Base-by-base conservation (phyloP, 495 filamentous ascomycete species). In the Penicillium atrosanguineum region DNA sequence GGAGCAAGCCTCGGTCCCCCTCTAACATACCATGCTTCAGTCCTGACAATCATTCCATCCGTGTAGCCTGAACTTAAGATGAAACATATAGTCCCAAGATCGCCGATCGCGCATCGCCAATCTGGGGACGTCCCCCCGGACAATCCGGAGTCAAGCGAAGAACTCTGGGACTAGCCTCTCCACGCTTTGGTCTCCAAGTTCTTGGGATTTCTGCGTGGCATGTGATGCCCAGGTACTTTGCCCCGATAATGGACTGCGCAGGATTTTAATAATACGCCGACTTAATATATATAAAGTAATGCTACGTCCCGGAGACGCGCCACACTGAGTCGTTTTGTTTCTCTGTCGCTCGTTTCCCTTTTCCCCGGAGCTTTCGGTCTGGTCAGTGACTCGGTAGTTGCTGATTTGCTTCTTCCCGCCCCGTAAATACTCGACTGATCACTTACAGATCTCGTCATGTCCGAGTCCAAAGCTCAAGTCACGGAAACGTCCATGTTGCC, bases 391-490 rank as follows among this genome's bases (percentile, higher is more conserved):
- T 26, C 40, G 41, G n/a, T 39, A 31, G 7, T 26, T 26, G 31
- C 19, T 29, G 15, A 29, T 11, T 26, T 28, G 31, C 28, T 29
- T 21, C 41, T 52, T 44, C 43, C 21, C 38, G 19, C 31, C 16
- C 38, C 20, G 28, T 23, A 23, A 2, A 14, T 2, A 34, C 31
- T 2, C 12, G 3, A 12, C 31, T 1, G 31, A 34, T 34, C 31
- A 12, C 4, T 14, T 34, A 4, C 7, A 11, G 9, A 40, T 20
- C 12, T n/a, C n/a, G 16, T 15, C 19, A 75, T 73, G 70, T 62
- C 68, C 18, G 39, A 34, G 23, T 53, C 56, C n/a, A 75, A 72
- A 52, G 9, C 59, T 4, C 57, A 56, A 28, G 54, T 59, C 49
- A 51, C 55, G 44, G 63, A 66, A 23, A 50, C 50, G 18, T 49